Conservation (phyloP, 139 green algal species). For the Mesostigma viride region DNA sequence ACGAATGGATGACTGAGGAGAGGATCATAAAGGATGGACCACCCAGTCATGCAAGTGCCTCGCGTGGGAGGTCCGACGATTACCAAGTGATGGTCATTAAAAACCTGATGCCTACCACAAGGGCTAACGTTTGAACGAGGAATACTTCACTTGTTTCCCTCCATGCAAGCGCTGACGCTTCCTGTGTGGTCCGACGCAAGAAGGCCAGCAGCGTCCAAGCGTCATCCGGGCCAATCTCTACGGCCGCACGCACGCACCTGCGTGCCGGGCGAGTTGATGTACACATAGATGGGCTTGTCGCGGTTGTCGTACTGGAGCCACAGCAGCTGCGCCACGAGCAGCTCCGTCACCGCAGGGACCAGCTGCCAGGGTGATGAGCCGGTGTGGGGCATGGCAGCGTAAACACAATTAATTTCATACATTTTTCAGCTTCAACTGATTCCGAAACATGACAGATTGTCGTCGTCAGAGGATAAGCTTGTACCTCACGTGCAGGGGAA, state of each 20-base stretch:
- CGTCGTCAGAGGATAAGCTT: not conserved
- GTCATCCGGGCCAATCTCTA: no score
- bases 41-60: no score
- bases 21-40: no score
- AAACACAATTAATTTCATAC: not conserved
- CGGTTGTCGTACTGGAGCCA: conserved; percentile 86
- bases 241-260: conserved; percentile 22
- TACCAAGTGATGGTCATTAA: no score
- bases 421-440: not conserved
- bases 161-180: no score
- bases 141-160: no score
- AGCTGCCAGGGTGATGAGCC: conserved; percentile 74
- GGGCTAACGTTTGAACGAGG: no score
- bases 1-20: no score
- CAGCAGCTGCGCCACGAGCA: conserved; percentile 93
- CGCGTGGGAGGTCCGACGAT: no score
- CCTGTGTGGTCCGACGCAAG: not conserved
- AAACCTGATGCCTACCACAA: no score
- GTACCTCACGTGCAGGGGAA: no score
- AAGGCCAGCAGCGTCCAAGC: conserved; percentile 35
- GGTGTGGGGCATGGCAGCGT: not conserved
- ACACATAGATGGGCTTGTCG: conserved; percentile 82
- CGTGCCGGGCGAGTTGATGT: conserved; percentile 88
- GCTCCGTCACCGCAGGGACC: conserved; percentile 92
- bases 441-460: not conserved